Evolutionary conservation across 306 rosid genomes (phyloP), one percentile per base, ranked within the genome.

Genomic region (Adenanthera pavonina): DNA sequence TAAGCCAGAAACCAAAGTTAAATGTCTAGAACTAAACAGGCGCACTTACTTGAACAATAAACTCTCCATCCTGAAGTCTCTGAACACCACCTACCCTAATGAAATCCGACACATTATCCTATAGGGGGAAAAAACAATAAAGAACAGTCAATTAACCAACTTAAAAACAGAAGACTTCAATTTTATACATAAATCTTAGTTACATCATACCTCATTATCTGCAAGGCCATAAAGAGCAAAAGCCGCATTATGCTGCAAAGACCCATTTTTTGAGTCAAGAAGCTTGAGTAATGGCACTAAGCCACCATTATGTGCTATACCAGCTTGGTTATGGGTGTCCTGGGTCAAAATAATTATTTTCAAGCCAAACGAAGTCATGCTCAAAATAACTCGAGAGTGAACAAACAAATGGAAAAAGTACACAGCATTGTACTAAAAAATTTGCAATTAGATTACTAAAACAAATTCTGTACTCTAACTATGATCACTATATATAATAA

Each of bases 221-320:
- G 99, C 97, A 80, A 96, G 97, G 65, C 99, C 99, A 82, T 96
- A 96, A 77, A 96, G 97, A 67, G 99, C 94, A 86, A 96, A 96
- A 73, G 99, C 99, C 36, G 98, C 97, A 91, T 96, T 96, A 86
- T 96, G 99, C 84, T 96, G 99, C 88, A 96, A 83, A 51, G 99
- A 94, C 76, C 99, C 99, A 86, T 93, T 96, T 91, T 91, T 94
- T 1, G 98, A 94, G 91, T 96, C 98, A 80, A 96, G 95, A 87
- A 96, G 99, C 88, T 96, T 92, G 78, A 96, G 91, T 85, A 96
- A 87, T 66, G 98, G 99, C 62, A 71, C 84, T 80, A 96, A 86
- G 81, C 98, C 99, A 72, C 99, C 99, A 85, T 87, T 93, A 79
- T 95, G 98, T 53, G 96, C 94, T 78, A 95, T 93, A 80, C 99